Conservation (phyloP, 2,329 filamentous ascomycete species). For the Diaporthe citri region DNA sequence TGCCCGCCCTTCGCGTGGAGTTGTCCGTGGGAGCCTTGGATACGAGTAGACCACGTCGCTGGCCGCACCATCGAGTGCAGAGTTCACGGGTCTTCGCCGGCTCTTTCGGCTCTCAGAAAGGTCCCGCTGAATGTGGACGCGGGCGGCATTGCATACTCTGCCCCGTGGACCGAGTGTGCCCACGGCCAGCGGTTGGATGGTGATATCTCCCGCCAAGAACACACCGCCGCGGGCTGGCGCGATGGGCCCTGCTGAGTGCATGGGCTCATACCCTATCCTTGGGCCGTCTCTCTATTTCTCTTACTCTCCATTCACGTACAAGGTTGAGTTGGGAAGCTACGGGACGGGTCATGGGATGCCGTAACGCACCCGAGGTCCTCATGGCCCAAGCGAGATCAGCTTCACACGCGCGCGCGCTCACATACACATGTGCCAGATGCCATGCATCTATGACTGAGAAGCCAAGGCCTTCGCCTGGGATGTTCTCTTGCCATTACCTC, state of each 20-base stretch:
- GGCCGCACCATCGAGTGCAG: neutral
- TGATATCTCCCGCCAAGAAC: neutral
- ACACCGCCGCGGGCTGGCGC: neutral
- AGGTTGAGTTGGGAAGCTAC: neutral
- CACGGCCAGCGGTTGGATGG: neutral
- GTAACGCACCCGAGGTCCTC: neutral
- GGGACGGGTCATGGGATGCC: neutral
- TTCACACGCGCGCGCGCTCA: neutral
- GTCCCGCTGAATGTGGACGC: neutral
- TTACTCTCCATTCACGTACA: neutral
- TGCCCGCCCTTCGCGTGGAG: neutral
- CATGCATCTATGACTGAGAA: neutral
- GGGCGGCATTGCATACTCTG: neutral
- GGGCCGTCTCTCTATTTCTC: neutral
- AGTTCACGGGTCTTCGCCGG: neutral
- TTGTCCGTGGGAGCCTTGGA: conserved; percentile 10
- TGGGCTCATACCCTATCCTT: neutral
- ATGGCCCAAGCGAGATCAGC: neutral
- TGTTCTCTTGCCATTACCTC: neutral
- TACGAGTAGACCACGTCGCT: neutral
- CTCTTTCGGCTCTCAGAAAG: neutral
- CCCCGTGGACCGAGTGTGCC: neutral
- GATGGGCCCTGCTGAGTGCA: neutral
- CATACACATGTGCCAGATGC: neutral
- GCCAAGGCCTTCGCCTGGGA: neutral